These are phyloP conservation scores for Marasmius tenuissimus DNA, from an alignment of 1,284 basidiomycete species.

Conservation along the genomic window DNA sequence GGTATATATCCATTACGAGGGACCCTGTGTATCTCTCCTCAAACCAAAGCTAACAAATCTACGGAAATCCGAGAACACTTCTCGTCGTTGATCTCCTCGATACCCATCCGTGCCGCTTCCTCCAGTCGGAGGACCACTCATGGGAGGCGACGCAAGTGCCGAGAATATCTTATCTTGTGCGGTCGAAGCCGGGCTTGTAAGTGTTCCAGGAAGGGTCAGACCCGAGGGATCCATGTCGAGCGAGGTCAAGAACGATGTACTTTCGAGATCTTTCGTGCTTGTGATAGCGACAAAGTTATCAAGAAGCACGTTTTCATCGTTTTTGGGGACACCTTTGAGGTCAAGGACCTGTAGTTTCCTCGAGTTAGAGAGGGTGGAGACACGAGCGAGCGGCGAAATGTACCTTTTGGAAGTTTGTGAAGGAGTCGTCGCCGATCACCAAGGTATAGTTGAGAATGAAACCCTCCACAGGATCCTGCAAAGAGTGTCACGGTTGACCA, in stretches of 20 bases:
- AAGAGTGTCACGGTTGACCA: background rate
- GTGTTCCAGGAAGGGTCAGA: constrained; percentile 40
- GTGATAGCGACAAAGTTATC: constrained; percentile 92
- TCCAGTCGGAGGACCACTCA: constrained; percentile 55
- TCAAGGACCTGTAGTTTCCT: constrained; percentile 82
- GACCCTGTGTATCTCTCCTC: constrained; percentile 59
- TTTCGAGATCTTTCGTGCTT: constrained; percentile 83
- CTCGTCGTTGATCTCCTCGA: constrained; percentile 56
- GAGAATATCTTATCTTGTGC: constrained; percentile 57
- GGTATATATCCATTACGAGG: constrained; percentile 26
- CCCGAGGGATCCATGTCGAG: constrained; percentile 89
- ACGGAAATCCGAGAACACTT: constrained; percentile 84
- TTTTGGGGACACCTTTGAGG: constrained; percentile 88
- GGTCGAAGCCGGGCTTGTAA: constrained; percentile 61
- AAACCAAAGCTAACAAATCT: constrained; percentile 85
- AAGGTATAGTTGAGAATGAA: constrained; percentile 95
- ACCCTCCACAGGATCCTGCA: constrained; percentile 84
- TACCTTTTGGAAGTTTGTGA: constrained; percentile 97
- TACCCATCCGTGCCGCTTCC: constrained; percentile 37
- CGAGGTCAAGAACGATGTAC: constrained; percentile 86
- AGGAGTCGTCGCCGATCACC: constrained; percentile 88
- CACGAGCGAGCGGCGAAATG: background rate
- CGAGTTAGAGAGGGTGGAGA: background rate
- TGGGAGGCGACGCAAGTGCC: constrained; percentile 56
- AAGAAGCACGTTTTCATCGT: constrained; percentile 85